These are phyloP conservation scores for Suillus americanus DNA, from an alignment of 768 basidiomycete species.

Conservation along the genomic window DNA sequence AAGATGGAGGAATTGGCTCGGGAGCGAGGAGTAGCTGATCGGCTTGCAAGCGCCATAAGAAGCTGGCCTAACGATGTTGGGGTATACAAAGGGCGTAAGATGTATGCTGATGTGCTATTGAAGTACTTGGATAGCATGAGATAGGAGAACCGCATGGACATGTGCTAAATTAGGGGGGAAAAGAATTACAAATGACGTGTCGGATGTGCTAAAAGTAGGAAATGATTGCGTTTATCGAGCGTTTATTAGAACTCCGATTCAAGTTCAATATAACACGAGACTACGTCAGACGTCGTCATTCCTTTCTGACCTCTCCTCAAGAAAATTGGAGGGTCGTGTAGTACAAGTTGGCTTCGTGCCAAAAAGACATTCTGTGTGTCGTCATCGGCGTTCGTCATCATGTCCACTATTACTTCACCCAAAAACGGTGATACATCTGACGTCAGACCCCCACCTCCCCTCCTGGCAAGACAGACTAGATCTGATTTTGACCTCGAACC, in stretches of 20 bases:
- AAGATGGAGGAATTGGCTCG: slow-evolving; percentile 49
- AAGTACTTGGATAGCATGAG: slow-evolving; percentile 23
- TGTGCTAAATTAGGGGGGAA: not conserved
- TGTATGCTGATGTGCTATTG: slow-evolving; percentile 21
- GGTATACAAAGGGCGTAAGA: slow-evolving; percentile 25
- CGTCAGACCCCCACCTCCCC: slow-evolving; percentile 18
- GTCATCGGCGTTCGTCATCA: slow-evolving; percentile 8
- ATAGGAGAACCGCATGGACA: slow-evolving; percentile 8
- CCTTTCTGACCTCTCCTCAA: slow-evolving; percentile 30
- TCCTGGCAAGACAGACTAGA: slow-evolving; percentile 46
- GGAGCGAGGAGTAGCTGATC: slow-evolving; percentile 59
- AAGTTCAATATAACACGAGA: slow-evolving; percentile 41
- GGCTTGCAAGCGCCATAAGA: slow-evolving; percentile 61
- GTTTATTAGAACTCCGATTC: slow-evolving; percentile 39
- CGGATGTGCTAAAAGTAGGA: slow-evolving; percentile 34
- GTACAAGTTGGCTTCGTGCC: not conserved
- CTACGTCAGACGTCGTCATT: slow-evolving; percentile 46
- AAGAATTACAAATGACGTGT: slow-evolving; percentile 29
- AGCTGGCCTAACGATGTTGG: slow-evolving; percentile 66
- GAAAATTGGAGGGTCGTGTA: slow-evolving; percentile 20
- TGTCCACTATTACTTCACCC: slow-evolving; percentile 26
- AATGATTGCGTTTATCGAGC: slow-evolving; percentile 7
- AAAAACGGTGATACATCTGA: slow-evolving; percentile 41
- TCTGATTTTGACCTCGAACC: slow-evolving; percentile 78
- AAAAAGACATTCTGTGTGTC: too few relatives aligned